Conservation (phyloP, 2,329 filamentous ascomycete species). For the Xylaria multiplex region DNA sequence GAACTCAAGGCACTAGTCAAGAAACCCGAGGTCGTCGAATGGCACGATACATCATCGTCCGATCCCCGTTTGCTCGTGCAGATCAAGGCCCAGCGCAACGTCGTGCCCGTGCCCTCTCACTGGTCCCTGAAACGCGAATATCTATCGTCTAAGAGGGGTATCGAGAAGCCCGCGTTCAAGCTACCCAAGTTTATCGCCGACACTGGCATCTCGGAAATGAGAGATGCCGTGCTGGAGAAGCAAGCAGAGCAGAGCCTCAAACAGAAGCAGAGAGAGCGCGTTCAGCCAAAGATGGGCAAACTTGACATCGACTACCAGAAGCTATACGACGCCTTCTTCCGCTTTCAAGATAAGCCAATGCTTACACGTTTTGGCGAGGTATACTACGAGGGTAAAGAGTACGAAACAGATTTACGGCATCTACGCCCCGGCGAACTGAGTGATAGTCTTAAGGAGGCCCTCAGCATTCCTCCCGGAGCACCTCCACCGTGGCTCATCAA, state of each 20-base stretch:
- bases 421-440: conserved; percentile 89
- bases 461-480: conserved; percentile 91
- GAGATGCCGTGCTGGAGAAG: conserved; percentile 94
- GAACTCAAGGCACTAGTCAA: conserved; percentile 92
- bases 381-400: conserved; percentile 99
- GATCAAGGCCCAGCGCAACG: conserved; percentile 94
- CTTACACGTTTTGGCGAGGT: conserved; percentile 96
- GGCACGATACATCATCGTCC: conserved; percentile 92
- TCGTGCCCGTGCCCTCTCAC: conserved; percentile 91
- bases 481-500: conserved; percentile 98
- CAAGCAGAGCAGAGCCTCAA: conserved; percentile 91
- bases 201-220: conserved; percentile 97
- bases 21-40: conserved; percentile 95
- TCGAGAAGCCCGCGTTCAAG: conserved; percentile 93
- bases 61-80: conserved; percentile 91
- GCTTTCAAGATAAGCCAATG: conserved; percentile 95
- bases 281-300: conserved; percentile 95
- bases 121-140: conserved; percentile 98
- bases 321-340: conserved; percentile 97
- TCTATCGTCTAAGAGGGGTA: conserved; percentile 93
- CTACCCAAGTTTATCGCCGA: conserved; percentile 97
- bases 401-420: conserved; percentile 92
- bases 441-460: conserved; percentile 88
- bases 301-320: conserved; percentile 99
- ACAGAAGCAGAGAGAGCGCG: conserved; percentile 93